Evolutionary conservation across 495 filamentous ascomycete genomes (phyloP).

Genomic region (Hypomontagnella monticulosa): DNA sequence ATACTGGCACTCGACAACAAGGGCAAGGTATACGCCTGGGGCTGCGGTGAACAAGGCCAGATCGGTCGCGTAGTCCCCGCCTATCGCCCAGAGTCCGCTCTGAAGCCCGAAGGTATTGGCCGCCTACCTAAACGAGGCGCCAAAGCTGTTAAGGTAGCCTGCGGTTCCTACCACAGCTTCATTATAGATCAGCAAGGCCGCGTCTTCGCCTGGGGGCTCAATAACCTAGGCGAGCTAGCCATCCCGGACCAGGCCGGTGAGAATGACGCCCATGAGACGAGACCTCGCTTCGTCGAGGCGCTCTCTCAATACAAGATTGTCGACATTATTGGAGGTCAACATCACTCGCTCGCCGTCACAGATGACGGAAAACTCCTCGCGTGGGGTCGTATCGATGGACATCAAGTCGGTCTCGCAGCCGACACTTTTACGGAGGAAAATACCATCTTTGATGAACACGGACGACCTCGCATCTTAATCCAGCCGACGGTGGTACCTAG

Average conservation of each 20-base stretch:
- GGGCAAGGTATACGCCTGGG: slow-evolving; percentile 75
- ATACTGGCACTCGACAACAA: slow-evolving; percentile 73
- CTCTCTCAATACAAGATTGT: slow-evolving; percentile 63
- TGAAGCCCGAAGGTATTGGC: slow-evolving; percentile 75
- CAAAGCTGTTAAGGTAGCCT: slow-evolving; percentile 64
- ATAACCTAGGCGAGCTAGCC: slow-evolving; percentile 83
- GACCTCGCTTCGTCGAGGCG: slow-evolving; percentile 49
- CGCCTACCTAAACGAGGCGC: slow-evolving; percentile 56
- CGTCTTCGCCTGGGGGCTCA: slow-evolving; percentile 87
- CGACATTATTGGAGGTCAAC: slow-evolving; percentile 68
- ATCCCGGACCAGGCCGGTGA: slow-evolving; percentile 71
- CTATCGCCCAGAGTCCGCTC: slow-evolving; percentile 65
- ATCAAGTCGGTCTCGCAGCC: slow-evolving; percentile 67
- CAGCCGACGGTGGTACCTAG: slow-evolving; percentile 54
- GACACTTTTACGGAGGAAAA: slow-evolving; percentile 61
- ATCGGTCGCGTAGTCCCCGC: slow-evolving; percentile 75
- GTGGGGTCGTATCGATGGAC: slow-evolving; percentile 75
- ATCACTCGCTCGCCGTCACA: slow-evolving; percentile 73
- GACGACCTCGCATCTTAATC: slow-evolving; percentile 63
- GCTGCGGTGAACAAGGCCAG: slow-evolving; percentile 76
- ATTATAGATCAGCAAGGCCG: slow-evolving; percentile 76
- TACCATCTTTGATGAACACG: slow-evolving; percentile 62
- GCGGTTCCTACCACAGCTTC: slow-evolving; percentile 78
- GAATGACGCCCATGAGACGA: slow-evolving; percentile 57
- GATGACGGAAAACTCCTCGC: slow-evolving; percentile 68